These are phyloP conservation scores for Botrytis paeoniae DNA, from an alignment of 2,329 filamentous ascomycete genomes.

Conservation along the genomic window DNA sequence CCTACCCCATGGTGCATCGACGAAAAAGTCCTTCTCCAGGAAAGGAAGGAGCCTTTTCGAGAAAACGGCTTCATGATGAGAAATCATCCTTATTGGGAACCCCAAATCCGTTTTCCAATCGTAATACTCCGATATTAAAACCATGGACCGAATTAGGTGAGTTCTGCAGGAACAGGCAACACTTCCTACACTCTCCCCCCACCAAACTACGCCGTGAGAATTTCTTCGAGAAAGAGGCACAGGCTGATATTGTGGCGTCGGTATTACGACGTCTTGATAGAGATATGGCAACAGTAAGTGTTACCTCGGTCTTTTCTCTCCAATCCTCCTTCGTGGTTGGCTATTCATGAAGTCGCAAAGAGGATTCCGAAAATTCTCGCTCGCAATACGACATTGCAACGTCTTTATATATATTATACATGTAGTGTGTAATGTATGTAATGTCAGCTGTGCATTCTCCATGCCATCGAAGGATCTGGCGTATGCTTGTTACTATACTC, in stretches of 20 bases:
- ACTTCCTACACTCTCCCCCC: neutral
- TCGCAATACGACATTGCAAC: neutral
- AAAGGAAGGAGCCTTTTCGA: slow-evolving; percentile 5
- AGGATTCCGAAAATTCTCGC: neutral
- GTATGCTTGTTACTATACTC: neutral
- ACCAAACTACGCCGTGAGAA: neutral
- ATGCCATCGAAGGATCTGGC: slow-evolving; percentile 9
- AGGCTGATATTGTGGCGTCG: slow-evolving; percentile 18
- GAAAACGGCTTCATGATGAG: neutral
- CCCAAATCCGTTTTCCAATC: neutral
- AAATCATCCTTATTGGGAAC: neutral
- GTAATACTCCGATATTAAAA: neutral
- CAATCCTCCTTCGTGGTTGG: neutral
- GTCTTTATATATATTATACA: neutral
- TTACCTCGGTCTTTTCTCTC: neutral
- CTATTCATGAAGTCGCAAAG: neutral
- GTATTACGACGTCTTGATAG: slow-evolving; percentile 21
- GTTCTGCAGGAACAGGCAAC: slow-evolving; percentile 7
- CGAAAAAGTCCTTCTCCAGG: slow-evolving; percentile 3
- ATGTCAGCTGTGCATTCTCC: slow-evolving; percentile 14
- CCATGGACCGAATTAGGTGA: slow-evolving; percentile 1
- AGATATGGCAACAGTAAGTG: slow-evolving; percentile 28
- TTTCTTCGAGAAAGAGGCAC: slow-evolving; percentile 9
- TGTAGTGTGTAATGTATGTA: neutral
- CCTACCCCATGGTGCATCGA: neutral